Base-by-base conservation (phyloP, 2,329 filamentous ascomycete genomes). In the Aspergillus sp. region DNA sequence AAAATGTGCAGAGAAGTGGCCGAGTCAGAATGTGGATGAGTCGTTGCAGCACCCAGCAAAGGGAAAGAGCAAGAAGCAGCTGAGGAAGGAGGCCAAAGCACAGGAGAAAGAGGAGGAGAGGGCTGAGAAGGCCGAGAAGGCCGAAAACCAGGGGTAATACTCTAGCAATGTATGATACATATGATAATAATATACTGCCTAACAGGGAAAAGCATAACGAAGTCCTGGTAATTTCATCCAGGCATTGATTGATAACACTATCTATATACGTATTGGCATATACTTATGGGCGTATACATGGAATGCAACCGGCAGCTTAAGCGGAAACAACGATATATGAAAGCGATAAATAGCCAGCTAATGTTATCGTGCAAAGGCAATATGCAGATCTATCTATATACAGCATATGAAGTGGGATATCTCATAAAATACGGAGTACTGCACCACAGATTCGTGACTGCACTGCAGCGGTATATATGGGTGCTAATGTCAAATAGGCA, bases 1-100 rank as follows among this genome's bases (percentile, higher is more conserved):
- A 33, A 82, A 82, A 30, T 86, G 87, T 51, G 77, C 83, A 63
- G 79, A 82, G 52, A 84, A 82, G 61, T 91, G 87, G 84, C 86
- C 86, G 0, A 83, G 85, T 17, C 85, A 84, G 63, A 79, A 82
- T 66, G 79, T 85, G 4, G 64, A 61, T 12, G 64, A 61, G 5
- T 63, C 66, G 15, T 58, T 13, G 4, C 17, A 58, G 19, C 63
- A 64, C n/a, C 60, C 62, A 24, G 13, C 4, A 7, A 66, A 68
- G 40, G 61, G 62, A 44, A 75, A 73, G 61, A 75, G 72, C 51
- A 76, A 71, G 61, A 75, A 70, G 64, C 73, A 77, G 60, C 61
- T 73, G 61, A 76, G 74, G 53, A 61, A 61, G 24, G 70, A 73
- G 55, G 68, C 64, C 69, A 86, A 84, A 70, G 77, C 82, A 51